Evolutionary conservation across 2,329 filamentous ascomycete species (phyloP), one percentile per base, ranked within the genome.

Genomic region (Claviceps monticola): DNA sequence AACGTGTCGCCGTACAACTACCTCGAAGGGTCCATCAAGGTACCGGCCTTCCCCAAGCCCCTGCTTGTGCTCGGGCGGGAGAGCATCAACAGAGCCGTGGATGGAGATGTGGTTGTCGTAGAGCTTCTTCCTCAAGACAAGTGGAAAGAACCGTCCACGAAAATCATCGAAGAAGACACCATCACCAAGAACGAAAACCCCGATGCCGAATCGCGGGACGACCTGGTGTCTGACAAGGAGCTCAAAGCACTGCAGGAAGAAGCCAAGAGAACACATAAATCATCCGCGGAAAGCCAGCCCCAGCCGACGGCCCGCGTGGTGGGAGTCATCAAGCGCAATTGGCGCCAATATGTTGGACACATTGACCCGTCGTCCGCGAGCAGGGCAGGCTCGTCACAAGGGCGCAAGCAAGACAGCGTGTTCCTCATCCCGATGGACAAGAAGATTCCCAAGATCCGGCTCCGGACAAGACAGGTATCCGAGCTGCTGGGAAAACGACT

Each of bases 371-470:
- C 86, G 11, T 94, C 90, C 2, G 84, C 89, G 48, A 84, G 83
- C 61, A 80, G 83, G 50, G 79, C 82, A 3, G 79, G 79, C 2
- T 84, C 82, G 54, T 84, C 82, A 54, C 84, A 89, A 59, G 88
- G 88, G 34, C 80, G 89, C 53, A 86, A 86, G 60, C 88, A 94
- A 64, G 89, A 96, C 64, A 94, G 81, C 16, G 89, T 98, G 14
- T 98, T 98, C 68, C 76, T 98, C 17, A 82, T 97, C 48, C 90
- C 93, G 4, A 97, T 98, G 91, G 91, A 98, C 68, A 97, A 95
- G 74, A 85, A 88, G 61, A 86, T 98, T 21, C 93, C 93, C 2
- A 98, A 97, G 72, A 96, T 98, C 60, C 82, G 89, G 46, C 82
- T 98, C 51, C 83, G 90, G 49, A 97, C 93, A 11, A 79, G 93